Percentiles rank a stretch among this genome's conserved stretches.
Evolutionary conservation across 768 basidiomycete species (phyloP).

Genomic region (Porpolomopsis calyptriformis): DNA sequence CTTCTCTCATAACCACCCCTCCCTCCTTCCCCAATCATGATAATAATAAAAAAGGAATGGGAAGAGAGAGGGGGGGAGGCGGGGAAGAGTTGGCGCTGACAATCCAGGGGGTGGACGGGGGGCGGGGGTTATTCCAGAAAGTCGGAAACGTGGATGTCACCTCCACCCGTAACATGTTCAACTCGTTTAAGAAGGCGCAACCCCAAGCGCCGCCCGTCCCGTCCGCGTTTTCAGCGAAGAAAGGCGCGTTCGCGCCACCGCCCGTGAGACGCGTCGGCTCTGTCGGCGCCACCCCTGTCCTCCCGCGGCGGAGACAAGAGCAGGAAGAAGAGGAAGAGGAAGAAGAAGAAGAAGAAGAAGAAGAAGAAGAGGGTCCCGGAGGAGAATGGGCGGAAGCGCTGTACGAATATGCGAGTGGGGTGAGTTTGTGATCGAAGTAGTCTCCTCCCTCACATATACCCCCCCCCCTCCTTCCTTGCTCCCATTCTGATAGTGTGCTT

Average conservation of each 20-base stretch:
- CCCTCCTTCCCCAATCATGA: no score
- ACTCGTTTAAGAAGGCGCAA: slow-evolving; percentile 32
- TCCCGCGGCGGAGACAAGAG: slow-evolving; percentile 23
- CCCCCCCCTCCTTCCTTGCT: no score
- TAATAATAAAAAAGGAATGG: no score
- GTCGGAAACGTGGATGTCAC: slow-evolving; percentile 52
- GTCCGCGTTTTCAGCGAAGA: slow-evolving; percentile 32
- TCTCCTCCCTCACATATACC: neutral
- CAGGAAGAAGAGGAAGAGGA: slow-evolving; percentile 15
- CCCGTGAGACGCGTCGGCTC: slow-evolving; percentile 31
- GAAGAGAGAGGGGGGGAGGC: no score
- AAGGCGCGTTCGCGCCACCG: slow-evolving; percentile 42
- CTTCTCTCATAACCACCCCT: neutral
- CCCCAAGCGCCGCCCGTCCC: slow-evolving; percentile 24
- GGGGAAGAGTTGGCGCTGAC: no score
- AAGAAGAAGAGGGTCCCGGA: slow-evolving; percentile 25
- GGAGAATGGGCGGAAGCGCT: slow-evolving; percentile 73
- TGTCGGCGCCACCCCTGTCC: slow-evolving; percentile 15
- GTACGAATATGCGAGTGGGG: slow-evolving; percentile 64
- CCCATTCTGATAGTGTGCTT: no score
- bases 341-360: slow-evolving; percentile 19
- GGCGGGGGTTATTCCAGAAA: slow-evolving; percentile 27
- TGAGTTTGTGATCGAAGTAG: slow-evolving; percentile 16
- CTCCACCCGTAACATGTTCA: slow-evolving; percentile 35
- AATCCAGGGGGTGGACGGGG: no score